Evolutionary conservation across 225 moss, liverwort and hornwort genomes (phyloP).

Genomic region (Bryum argenteum): DNA sequence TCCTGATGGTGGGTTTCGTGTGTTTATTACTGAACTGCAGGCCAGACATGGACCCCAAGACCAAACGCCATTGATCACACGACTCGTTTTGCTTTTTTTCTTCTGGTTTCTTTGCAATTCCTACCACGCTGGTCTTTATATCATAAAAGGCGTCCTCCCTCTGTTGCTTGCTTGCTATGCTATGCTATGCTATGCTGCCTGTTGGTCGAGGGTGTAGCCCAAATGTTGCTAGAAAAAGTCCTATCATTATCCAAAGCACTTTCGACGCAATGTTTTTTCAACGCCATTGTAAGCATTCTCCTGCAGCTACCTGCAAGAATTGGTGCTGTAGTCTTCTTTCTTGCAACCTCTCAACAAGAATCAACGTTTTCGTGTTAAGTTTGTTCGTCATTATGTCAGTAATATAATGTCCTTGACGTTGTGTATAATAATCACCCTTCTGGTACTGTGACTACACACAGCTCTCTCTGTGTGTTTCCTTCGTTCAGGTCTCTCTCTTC

Average conservation of each 20-base stretch:
- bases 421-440: too few species aligned
- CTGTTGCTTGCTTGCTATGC: neutral
- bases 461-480: too few species aligned
- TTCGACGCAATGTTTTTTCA: slow-evolving; percentile 30
- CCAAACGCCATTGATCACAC: slow-evolving; percentile 21
- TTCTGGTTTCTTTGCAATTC: slow-evolving; percentile 35
- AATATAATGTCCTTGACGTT: too few species aligned
- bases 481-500: too few species aligned
- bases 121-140: slow-evolving; percentile 30
- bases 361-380: neutral
- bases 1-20: slow-evolving; percentile 37
- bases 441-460: too few species aligned
- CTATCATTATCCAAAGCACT: slow-evolving; percentile 20
- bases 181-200: neutral
- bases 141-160: slow-evolving; percentile 33
- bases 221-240: slow-evolving; percentile 23
- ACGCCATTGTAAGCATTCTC: slow-evolving; percentile 11
- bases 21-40: slow-evolving; percentile 45
- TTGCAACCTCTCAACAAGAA: neutral
- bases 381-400: neutral
- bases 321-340: slow-evolving; percentile 23
- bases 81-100: slow-evolving; percentile 32
- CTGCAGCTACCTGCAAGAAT: slow-evolving; percentile 32
- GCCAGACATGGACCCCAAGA: slow-evolving; percentile 26
- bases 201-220: slow-evolving; percentile 28